phyloP scores from a whole-genome alignment of 108 stramenopile genomes.

The Mayamaea pseudoterrestris region DNA sequence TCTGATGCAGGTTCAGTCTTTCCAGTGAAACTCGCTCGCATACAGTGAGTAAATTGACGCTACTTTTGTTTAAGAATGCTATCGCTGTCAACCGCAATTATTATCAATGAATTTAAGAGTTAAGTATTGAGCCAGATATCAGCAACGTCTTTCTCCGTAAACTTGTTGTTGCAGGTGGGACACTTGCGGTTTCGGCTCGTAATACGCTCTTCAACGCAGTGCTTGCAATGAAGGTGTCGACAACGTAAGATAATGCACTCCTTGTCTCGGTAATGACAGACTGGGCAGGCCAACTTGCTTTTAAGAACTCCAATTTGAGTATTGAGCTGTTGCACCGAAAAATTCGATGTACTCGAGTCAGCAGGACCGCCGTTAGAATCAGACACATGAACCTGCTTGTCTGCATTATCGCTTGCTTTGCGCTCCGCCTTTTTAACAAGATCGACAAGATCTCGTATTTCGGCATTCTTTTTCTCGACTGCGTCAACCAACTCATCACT shows the following conservation, averaged over 20 bases:
- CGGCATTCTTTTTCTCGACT: slow-evolving; percentile 36
- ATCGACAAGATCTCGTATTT: slow-evolving; percentile 57
- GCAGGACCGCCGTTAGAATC: slow-evolving; percentile 17
- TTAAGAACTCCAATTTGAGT: slow-evolving; percentile 62
- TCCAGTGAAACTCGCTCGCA: no score
- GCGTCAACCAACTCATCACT: slow-evolving; percentile 68
- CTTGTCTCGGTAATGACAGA: slow-evolving; percentile 86
- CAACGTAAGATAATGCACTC: slow-evolving; percentile 82
- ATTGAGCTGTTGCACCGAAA: slow-evolving; percentile 58
- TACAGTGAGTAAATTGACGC: no score
- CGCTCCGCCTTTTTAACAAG: slow-evolving; percentile 55
- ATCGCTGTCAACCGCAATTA: no score
- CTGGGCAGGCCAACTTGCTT: slow-evolving; percentile 63
- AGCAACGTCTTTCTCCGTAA: slow-evolving; percentile 76
- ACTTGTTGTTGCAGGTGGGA: slow-evolving; percentile 72
- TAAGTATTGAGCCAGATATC: slow-evolving; percentile 68
- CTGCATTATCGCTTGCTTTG: slow-evolving; percentile 25
- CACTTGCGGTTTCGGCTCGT: slow-evolving; percentile 83
- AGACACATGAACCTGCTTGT: slow-evolving; percentile 13
- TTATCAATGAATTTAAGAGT: no score
- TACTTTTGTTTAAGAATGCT: no score
- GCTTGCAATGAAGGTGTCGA: slow-evolving; percentile 87
- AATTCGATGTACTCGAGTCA: slow-evolving; percentile 25
- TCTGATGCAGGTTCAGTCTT: no score
- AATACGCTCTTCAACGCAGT: slow-evolving; percentile 82